Evolutionary conservation across 2,329 filamentous ascomycete genomes (phyloP), one percentile per base, ranked within the genome.

Genomic region (Botryotinia globosa): DNA sequence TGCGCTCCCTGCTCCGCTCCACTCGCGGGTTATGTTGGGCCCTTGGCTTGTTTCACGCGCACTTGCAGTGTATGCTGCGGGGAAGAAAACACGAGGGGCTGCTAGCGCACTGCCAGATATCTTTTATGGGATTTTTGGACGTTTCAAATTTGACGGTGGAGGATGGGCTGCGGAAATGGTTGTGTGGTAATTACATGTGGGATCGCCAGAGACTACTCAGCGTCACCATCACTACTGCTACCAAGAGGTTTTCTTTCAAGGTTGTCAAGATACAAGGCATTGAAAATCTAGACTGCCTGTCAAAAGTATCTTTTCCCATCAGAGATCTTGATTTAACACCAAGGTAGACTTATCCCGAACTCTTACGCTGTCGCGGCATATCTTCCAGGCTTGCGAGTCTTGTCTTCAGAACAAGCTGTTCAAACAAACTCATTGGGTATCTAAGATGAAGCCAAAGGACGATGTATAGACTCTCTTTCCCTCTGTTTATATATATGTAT

Each of bases 121-220:
- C 2, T 20, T 56, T 18, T 3, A 4, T 0, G 1, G 37, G 2
- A 2, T 44, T 29, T 4, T 4, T 63, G 8, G 7, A 29, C 32
- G 48, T 12, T 29, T 44, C 14, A 5, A 29, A 0, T 29, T 18
- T 29, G 5, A 9, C 18, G 14, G 51, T n/a, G 7, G 37, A 63
- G n/a, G 2, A 1, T 10, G 6, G 59, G 16, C 0, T 44, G 25
- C 16, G 16, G 37, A 44, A 18, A 14, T 63, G 37, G 2, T 20
- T 62, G 14, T 44, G 16, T 25, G 37, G 12, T 44, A 16, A 42
- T 42, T 3, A 2, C 18, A 12, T 29, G 37, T 3, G 0, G 2
- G 16, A 44, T 63, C 14, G n/a, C 37, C 44, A 9, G 37, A 63
- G 25, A 29, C 25, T 63, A 29, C 8, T 48, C 20, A 22, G 44